Percentiles rank a stretch among this genome's conserved stretches.
Evolutionary conservation across 306 rosid genomes (phyloP).

Genomic region (Neltuma alba): DNA sequence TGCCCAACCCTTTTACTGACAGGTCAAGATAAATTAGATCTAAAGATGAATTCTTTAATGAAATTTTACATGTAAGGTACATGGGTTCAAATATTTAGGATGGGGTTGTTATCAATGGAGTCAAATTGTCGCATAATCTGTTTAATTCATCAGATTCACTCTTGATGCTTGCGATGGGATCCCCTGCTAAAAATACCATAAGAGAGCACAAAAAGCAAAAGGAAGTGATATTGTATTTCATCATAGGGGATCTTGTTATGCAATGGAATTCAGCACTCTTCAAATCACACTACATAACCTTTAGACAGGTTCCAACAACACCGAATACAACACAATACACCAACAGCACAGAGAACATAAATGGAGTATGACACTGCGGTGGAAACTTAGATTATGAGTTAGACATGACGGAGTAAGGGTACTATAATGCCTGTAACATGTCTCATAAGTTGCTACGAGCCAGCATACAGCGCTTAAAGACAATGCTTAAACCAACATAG

Average conservation of each 20-base stretch:
- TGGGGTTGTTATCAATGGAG: not conserved
- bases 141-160: slow-evolving; percentile 10
- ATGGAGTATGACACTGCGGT: not conserved
- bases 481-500: not conserved
- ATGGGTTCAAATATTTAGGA: not conserved
- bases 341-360: not conserved
- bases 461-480: not conserved
- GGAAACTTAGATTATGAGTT: not conserved
- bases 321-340: not conserved
- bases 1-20: not conserved
- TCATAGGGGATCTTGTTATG: not conserved
- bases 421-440: not conserved
- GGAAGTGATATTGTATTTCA: not conserved
- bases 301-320: not conserved
- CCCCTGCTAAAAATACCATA: not conserved
- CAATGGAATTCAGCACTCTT: not conserved
- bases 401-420: not conserved
- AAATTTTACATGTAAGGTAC: slow-evolving; percentile 14
- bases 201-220: not conserved
- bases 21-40: not conserved
- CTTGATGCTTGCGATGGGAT: not conserved
- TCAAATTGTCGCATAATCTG: slow-evolving; percentile 18
- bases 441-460: not conserved
- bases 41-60: not conserved
- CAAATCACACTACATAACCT: not conserved